phyloP scores from a whole-genome alignment of 352 stramenopile genomes.

The Blastocystis hominis region DNA sequence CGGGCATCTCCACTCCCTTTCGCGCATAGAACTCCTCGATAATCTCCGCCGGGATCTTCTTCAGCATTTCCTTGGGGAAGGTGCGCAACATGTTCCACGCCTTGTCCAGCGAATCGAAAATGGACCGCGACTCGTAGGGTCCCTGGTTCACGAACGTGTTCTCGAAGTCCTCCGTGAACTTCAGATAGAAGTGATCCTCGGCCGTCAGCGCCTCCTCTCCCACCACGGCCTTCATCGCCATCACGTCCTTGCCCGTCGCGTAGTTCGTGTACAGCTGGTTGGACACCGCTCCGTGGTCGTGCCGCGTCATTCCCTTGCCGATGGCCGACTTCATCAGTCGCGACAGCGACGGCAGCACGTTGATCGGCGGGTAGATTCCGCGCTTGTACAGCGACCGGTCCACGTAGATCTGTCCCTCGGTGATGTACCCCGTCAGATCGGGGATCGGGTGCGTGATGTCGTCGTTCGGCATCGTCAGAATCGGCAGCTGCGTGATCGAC shows the following conservation, averaged over 20 bases:
- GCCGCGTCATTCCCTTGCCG: conserved; percentile 94
- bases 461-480: conserved; percentile 99
- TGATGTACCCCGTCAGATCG: conserved; percentile 99
- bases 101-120: conserved; percentile 94
- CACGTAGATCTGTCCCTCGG: conserved; percentile 95
- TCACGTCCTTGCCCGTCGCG: conserved; percentile 89
- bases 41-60: conserved; percentile 98
- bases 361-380: conserved; percentile 98
- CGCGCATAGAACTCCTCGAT: conserved; percentile 68
- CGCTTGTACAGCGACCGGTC: conserved; percentile 92
- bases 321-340: conserved; percentile 99
- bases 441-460: conserved; percentile 99
- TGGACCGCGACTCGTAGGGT: conserved; percentile 89
- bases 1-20: neutral
- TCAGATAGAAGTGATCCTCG: conserved; percentile 96
- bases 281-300: conserved; percentile 92
- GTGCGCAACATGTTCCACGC: conserved; percentile 94
- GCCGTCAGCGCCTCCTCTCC: conserved; percentile 94
- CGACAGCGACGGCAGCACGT: conserved; percentile 92
- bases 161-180: conserved; percentile 98
- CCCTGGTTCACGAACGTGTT: conserved; percentile 92
- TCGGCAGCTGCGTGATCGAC: conserved; percentile 96
- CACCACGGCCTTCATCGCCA: conserved; percentile 99
- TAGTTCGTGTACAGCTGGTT: conserved; percentile 90
- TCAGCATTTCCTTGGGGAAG: conserved; percentile 95